phyloP scores from a whole-genome alignment of 1,284 basidiomycete genomes.

The Cyathus olla region DNA sequence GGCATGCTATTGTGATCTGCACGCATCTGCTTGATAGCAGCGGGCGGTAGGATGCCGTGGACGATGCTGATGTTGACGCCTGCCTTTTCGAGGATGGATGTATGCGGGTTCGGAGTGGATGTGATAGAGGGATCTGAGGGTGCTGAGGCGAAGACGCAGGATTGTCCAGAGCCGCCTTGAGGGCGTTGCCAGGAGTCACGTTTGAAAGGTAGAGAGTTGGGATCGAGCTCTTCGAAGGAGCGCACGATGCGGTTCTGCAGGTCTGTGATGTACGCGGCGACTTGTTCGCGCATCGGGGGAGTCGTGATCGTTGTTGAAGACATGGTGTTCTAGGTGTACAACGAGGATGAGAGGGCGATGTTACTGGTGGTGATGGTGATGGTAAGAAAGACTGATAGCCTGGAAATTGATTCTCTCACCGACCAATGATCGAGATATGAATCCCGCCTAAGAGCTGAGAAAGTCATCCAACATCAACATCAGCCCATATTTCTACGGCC shows the following conservation, averaged over 20 bases:
- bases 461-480: too few relatives aligned
- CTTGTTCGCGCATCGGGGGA: slow-evolving; percentile 80
- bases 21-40: slow-evolving; percentile 94
- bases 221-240: slow-evolving; percentile 86
- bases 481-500: too few relatives aligned
- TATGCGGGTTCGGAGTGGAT: slow-evolving; percentile 31
- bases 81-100: slow-evolving; percentile 90
- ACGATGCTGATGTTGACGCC: slow-evolving; percentile 97
- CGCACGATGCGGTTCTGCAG: slow-evolving; percentile 89
- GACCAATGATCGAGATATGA: too few relatives aligned
- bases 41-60: slow-evolving; percentile 88
- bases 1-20: slow-evolving; percentile 88
- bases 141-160: slow-evolving; percentile 87
- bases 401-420: too few relatives aligned
- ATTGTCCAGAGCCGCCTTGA: slow-evolving; percentile 89
- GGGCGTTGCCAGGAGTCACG: slow-evolving; percentile 90
- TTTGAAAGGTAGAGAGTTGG: slow-evolving; percentile 78
- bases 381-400: too few relatives aligned
- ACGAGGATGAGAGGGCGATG: too few relatives aligned
- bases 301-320: too few relatives aligned
- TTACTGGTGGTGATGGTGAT: too few relatives aligned
- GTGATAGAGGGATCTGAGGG: slow-evolving; percentile 37
- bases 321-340: too few relatives aligned
- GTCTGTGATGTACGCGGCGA: slow-evolving; percentile 83
- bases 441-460: too few relatives aligned